Conservation (phyloP, 345 rosid genomes). For the Melaleuca quinquenervia region DNA sequence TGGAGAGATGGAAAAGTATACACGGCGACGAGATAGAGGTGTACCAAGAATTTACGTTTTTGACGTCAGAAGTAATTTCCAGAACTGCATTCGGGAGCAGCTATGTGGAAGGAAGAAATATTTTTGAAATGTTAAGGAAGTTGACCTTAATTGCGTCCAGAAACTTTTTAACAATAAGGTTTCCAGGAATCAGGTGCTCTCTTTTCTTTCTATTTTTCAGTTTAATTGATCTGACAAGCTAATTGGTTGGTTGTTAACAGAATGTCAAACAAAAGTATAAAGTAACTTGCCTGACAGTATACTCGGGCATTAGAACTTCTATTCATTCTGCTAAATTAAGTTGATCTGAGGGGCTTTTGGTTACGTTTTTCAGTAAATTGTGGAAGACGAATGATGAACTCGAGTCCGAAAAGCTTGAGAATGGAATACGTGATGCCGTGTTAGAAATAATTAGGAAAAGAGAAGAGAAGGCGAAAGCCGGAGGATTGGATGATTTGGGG, state of each 20-base stretch:
- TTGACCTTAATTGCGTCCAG: neutral
- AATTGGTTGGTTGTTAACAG: neutral
- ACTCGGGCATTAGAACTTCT: neutral
- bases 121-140: constrained; percentile 20
- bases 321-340: neutral
- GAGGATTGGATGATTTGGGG: constrained; percentile 4
- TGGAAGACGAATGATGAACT: constrained; percentile 12
- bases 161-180: neutral
- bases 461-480: neutral
- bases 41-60: constrained; percentile 17
- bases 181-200: constrained; percentile 21
- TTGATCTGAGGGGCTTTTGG: neutral
- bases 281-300: neutral
- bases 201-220: neutral
- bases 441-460: constrained; percentile 7
- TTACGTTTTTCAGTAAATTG: constrained; percentile 6
- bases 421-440: neutral
- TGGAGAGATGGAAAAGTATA: constrained; percentile 25
- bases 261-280: neutral
- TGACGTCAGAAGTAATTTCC: constrained; percentile 38
- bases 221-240: neutral
- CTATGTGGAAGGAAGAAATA: constrained; percentile 26
- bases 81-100: constrained; percentile 44
- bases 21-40: constrained; percentile 29
- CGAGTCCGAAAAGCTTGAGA: constrained; percentile 3